phyloP scores from a whole-genome alignment of 495 filamentous ascomycete species.

The Neurospora tetraspora region DNA sequence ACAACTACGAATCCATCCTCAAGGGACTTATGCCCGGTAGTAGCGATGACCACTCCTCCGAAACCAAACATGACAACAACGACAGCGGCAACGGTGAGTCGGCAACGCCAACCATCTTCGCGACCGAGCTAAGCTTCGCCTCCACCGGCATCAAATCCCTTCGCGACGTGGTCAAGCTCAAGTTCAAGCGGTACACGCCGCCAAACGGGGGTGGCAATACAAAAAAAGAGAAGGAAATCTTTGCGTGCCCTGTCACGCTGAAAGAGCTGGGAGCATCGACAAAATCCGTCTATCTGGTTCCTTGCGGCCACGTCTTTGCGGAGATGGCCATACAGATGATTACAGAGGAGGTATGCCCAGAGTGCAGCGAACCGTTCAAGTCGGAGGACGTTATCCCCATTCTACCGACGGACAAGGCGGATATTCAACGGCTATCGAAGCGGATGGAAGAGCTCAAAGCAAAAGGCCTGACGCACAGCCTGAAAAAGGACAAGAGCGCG shows the following conservation, averaged over 20 bases:
- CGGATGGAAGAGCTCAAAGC: constrained; percentile 56
- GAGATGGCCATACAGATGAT: constrained; percentile 78
- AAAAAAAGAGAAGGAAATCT: constrained; percentile 38
- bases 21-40: constrained; percentile 60
- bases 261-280: constrained; percentile 74
- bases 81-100: constrained; percentile 14
- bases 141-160: constrained; percentile 65
- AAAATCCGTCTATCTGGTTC: constrained; percentile 81
- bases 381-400: constrained; percentile 75
- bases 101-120: constrained; percentile 20
- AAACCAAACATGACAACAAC: constrained; percentile 1
- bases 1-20: constrained; percentile 89
- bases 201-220: not conserved
- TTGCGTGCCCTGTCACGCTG: constrained; percentile 79
- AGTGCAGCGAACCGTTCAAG: constrained; percentile 69
- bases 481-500: constrained; percentile 85
- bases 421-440: constrained; percentile 57
- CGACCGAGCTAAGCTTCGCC: constrained; percentile 57
- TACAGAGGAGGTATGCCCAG: constrained; percentile 28
- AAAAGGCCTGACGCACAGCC: constrained; percentile 67
- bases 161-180: constrained; percentile 82
- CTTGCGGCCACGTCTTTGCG: constrained; percentile 91
- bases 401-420: constrained; percentile 57
- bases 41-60: constrained; percentile 24
- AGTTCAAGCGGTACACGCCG: constrained; percentile 51